Percentiles rank a stretch among this genome's conserved stretches.
phyloP scores from a whole-genome alignment of 345 rosid genomes.

The Melaleuca alternifolia region DNA sequence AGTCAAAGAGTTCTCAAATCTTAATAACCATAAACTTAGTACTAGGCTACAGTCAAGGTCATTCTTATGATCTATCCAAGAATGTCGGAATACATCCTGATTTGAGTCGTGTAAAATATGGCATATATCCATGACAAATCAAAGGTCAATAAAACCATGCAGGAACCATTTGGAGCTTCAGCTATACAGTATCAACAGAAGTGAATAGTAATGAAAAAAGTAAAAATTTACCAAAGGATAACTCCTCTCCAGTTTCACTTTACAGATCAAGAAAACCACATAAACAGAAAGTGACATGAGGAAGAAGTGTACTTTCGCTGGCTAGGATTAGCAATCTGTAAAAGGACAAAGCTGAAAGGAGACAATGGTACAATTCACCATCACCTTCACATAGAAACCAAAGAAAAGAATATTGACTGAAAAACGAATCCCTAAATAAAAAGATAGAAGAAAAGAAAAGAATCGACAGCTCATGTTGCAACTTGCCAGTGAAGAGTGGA shows the following conservation, averaged over 20 bases:
- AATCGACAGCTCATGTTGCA: neutral
- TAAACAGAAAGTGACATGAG: neutral
- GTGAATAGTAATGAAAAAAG: neutral
- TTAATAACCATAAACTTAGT: neutral
- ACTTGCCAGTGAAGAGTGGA: neutral
- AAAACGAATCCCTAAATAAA: neutral
- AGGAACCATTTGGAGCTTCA: neutral
- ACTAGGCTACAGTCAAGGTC: neutral
- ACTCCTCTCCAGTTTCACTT: too few species aligned
- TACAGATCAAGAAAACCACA: neutral
- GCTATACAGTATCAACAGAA: neutral
- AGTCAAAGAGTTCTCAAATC: neutral
- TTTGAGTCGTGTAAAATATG: neutral
- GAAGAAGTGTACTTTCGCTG: fast-evolving
- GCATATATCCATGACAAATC: neutral
- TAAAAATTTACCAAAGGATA: too few species aligned
- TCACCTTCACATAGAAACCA: neutral
- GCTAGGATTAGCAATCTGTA: neutral
- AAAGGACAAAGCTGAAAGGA: neutral
- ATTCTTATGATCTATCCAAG: neutral
- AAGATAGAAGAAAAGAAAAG: neutral
- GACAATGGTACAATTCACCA: neutral
- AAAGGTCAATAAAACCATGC: neutral
- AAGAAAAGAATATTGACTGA: neutral
- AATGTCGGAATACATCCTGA: neutral